Base-by-base conservation (phyloP, 108 stramenopile genomes). In the Cyclotella kingstonii region DNA sequence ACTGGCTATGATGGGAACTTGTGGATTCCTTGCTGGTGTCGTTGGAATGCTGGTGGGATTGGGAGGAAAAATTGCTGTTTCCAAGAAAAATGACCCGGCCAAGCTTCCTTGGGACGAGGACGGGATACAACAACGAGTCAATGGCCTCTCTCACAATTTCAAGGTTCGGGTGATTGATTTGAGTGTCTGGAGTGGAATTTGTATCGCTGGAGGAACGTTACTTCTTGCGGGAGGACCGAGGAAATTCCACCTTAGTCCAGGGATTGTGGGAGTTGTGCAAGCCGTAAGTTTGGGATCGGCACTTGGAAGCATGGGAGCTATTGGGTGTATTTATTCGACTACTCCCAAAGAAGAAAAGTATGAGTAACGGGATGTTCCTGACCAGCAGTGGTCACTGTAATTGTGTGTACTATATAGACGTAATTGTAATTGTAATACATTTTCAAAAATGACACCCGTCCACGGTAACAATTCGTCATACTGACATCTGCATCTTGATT, bases 401-500 rank as follows among this genome's bases (percentile, higher is more conserved):
- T n/a, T n/a, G n/a, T n/a, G n/a, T n/a, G n/a, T n/a, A n/a, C n/a
- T n/a, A n/a, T n/a, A n/a, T n/a, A n/a, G n/a, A n/a, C n/a, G n/a
- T n/a, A n/a, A n/a, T n/a, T n/a, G n/a, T n/a, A n/a, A n/a, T n/a
- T n/a, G n/a, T n/a, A n/a, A n/a, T n/a, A n/a, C n/a, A n/a, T n/a
- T n/a, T n/a, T n/a, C n/a, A n/a, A n/a, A n/a, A n/a, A n/a, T n/a
- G n/a, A n/a, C n/a, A n/a, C n/a, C n/a, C n/a, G n/a, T n/a, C n/a
- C n/a, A n/a, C n/a, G n/a, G n/a, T n/a, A n/a, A n/a, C n/a, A 36
- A 44, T 44, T 17, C 9, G 49, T 77, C 49, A 99, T 5, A 99
- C 99, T 12, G 99, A 97, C 99, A 99, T 99, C 63, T 99, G 83
- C 99, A 99, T 99, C 68, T 95, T 83, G 78, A 99, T 95, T 31